Evolutionary conservation across 2,329 filamentous ascomycete species (phyloP), one percentile per base, ranked within the genome.

Genomic region (Aspergillus flavus): DNA sequence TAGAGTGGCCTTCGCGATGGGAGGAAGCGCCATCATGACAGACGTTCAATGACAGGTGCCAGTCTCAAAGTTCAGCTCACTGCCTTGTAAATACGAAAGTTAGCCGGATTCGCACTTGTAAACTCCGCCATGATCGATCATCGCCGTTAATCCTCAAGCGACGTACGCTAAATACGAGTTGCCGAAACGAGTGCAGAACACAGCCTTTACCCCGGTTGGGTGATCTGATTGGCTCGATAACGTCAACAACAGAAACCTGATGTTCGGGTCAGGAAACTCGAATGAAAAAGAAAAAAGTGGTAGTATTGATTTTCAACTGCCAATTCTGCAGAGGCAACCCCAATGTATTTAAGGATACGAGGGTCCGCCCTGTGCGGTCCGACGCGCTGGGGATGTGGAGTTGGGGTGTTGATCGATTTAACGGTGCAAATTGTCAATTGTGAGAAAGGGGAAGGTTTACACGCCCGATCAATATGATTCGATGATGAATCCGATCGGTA

Each of bases 1-100:
- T 36, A 87, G 68, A 34, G 84, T 86, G 59, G 85, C 83, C 64
- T 79, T 81, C 55, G 82, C 75, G 65, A 87, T 83, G 2, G 82
- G 82, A 43, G 84, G 84, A 3, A 72, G 50, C 9, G 69, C 66
- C 73, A 74, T 75, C 10, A 36, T 26, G 34, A 53, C 12, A 4
- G 28, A 52, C 21, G 45, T 32, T 41, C 45, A 36, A n/a, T 45
- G 32, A n/a, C 7, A 53, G 30, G 32, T 11, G 6, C 36, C 6
- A 6, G 34, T 36, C 14, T 5, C 36, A 19, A 16, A 12, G 7
- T 6, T 9, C 16, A 41, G 9, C 19, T 10, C 23, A 30, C n/a
- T 32, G 45, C 23, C n/a, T 14, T 12, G 19, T 36, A 39, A 41
- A 52, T 32, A 52, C 28, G 11, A 32, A 52, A n/a, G 52, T 36